phyloP scores from a whole-genome alignment of 108 stramenopile genomes.

The Chaetoceros tenuissimus region DNA sequence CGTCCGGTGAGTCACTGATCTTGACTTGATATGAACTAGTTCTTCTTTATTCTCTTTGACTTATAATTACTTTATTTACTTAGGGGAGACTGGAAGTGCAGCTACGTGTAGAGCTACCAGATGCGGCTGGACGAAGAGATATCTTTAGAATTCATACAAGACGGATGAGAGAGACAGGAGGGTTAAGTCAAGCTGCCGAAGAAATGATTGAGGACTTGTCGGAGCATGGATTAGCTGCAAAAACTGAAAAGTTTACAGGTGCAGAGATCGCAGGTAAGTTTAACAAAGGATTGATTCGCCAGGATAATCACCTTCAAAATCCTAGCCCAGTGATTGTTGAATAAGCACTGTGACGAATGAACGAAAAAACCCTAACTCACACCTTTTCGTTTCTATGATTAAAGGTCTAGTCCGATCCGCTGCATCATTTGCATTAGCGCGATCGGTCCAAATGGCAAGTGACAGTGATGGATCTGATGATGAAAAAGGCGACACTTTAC shows the following conservation, averaged over 20 bases:
- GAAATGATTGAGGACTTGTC: slow-evolving; percentile 47
- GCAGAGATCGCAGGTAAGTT: slow-evolving; percentile 89
- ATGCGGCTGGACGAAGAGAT: slow-evolving; percentile 55
- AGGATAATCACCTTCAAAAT: too few relatives aligned
- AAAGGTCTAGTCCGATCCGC: slow-evolving; percentile 81
- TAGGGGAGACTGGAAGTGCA: slow-evolving; percentile 89
- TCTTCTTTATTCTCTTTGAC: not conserved
- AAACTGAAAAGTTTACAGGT: slow-evolving; percentile 78
- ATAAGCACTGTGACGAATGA: too few relatives aligned
- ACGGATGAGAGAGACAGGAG: slow-evolving; percentile 72
- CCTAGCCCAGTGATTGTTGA: too few relatives aligned
- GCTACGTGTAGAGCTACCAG: slow-evolving; percentile 68
- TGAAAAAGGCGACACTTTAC: slow-evolving; percentile 17
- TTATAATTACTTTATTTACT: slow-evolving; percentile 54
- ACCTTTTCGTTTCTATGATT: too few relatives aligned
- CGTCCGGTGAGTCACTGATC: too few relatives aligned
- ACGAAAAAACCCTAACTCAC: too few relatives aligned
- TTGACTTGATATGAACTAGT: not conserved
- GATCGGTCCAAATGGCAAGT: slow-evolving; percentile 30
- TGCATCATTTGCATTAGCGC: slow-evolving; percentile 70
- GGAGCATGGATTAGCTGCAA: slow-evolving; percentile 47
- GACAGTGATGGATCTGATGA: slow-evolving; percentile 18
- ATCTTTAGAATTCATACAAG: slow-evolving; percentile 84
- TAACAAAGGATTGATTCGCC: too few relatives aligned
- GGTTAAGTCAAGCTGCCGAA: slow-evolving; percentile 36